phyloP scores from a whole-genome alignment of 257 asterid genomes.

The Lithospermum erythrorhizon region DNA sequence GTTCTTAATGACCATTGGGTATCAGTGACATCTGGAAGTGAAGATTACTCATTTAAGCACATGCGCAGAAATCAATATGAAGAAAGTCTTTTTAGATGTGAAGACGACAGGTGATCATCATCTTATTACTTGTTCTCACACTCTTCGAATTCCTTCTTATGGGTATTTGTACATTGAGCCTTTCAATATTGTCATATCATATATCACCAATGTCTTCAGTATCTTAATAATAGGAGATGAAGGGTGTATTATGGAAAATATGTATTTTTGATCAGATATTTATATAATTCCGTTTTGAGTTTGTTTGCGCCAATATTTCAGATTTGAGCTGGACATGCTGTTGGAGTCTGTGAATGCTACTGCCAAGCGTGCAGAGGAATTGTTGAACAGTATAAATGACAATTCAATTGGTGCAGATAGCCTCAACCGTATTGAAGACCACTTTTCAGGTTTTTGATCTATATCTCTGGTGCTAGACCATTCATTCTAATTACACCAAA shows the following conservation, averaged over 20 bases:
- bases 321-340: conserved; percentile 97
- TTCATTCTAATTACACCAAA: neutral
- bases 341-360: conserved; percentile 84
- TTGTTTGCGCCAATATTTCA: conserved; percentile 24
- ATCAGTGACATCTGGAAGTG: conserved; percentile 99
- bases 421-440: conserved; percentile 62
- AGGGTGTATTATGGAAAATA: neutral
- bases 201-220: neutral
- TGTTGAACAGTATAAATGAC: conserved; percentile 46
- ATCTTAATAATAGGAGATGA: neutral
- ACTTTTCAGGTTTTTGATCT: conserved; percentile 66
- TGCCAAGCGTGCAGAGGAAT: conserved; percentile 74
- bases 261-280: neutral
- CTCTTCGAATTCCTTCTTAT: too few relatives aligned
- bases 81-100: conserved; percentile 96
- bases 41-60: conserved; percentile 95
- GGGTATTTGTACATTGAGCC: neutral
- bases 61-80: conserved; percentile 96
- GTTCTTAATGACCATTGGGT: conserved; percentile 93
- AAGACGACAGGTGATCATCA: conserved; percentile 73
- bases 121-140: neutral
- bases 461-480: conserved; percentile 4
- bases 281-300: neutral
- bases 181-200: neutral
- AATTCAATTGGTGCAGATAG: conserved; percentile 48